Conservation (phyloP, 1,284 basidiomycete genomes). For the Heliocybe sulcata region DNA sequence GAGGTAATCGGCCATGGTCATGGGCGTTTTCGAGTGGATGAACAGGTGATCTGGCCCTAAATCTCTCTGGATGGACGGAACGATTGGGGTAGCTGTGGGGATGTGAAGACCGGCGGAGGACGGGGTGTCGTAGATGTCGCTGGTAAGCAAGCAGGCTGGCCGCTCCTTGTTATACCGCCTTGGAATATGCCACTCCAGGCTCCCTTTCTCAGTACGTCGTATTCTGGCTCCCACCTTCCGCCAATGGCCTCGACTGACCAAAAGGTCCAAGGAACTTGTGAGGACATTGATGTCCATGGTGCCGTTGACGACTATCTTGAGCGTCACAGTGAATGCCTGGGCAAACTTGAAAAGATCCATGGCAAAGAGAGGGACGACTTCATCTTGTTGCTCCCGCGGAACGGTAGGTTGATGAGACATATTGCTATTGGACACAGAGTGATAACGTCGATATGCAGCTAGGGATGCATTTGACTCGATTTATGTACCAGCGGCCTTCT, state of each 20-base stretch:
- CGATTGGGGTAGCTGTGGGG: background rate
- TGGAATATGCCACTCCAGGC: background rate
- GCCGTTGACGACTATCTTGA: background rate
- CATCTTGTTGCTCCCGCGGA: too few species aligned
- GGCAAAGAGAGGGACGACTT: background rate
- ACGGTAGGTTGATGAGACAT: too few species aligned
- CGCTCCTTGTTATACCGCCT: background rate
- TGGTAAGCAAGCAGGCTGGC: background rate
- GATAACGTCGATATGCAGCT: too few species aligned
- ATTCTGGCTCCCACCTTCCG: conserved; percentile 42
- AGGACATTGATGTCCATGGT: background rate
- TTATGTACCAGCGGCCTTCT: too few species aligned
- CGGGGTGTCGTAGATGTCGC: background rate
- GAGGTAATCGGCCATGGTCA: background rate
- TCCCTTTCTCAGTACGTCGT: conserved; percentile 7
- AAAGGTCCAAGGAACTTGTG: background rate
- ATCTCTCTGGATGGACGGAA: background rate
- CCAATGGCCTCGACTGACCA: background rate
- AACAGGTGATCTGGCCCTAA: background rate
- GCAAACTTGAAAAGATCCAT: background rate
- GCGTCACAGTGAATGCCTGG: background rate
- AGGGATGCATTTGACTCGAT: too few species aligned
- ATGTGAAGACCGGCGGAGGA: background rate
- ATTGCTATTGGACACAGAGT: too few species aligned
- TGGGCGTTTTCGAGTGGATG: background rate